These are phyloP conservation scores for Avena atlantica DNA, from an alignment of 176 grass and related monocot genomes.

Conservation along the genomic window DNA sequence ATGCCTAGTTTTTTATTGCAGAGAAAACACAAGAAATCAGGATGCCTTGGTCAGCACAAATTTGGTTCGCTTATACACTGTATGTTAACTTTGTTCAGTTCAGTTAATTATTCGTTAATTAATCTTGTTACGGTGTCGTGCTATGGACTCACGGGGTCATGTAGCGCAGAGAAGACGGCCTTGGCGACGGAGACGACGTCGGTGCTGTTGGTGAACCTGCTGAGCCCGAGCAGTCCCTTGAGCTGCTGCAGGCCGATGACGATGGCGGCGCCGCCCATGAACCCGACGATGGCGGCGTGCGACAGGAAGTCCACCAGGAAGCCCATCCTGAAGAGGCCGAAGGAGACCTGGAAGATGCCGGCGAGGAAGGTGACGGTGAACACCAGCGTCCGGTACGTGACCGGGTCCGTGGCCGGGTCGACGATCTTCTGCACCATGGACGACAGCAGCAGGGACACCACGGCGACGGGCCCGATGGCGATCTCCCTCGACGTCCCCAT, in stretches of 20 bases:
- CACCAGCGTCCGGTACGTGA: conserved; percentile 65
- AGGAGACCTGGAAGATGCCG: conserved; percentile 84
- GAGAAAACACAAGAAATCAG: not conserved
- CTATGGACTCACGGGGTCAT: conserved; percentile 60
- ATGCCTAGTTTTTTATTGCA: not conserved
- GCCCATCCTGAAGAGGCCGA: conserved; percentile 86
- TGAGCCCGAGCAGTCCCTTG: conserved; percentile 81
- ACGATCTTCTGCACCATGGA: conserved; percentile 87
- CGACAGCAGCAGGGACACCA: conserved; percentile 91
- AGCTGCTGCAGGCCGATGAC: conserved; percentile 94
- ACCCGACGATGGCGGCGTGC: conserved; percentile 89
- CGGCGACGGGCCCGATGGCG: conserved; percentile 89
- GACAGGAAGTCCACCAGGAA: conserved; percentile 94
- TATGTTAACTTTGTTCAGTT: no score
- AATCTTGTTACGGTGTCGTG: not conserved
- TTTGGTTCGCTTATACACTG: no score
- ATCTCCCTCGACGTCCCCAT: conserved; percentile 94
- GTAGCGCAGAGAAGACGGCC: conserved; percentile 60
- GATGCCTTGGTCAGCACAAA: no score
- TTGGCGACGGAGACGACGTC: conserved; percentile 78
- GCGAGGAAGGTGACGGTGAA: conserved; percentile 91
- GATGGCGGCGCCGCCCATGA: conserved; percentile 92
- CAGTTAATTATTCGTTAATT: not conserved
- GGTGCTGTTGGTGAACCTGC: conserved; percentile 84
- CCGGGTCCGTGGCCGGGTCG: conserved; percentile 72